Evolutionary conservation across 495 filamentous ascomycete genomes (phyloP).

Genomic region (Amorphotheca resinae): DNA sequence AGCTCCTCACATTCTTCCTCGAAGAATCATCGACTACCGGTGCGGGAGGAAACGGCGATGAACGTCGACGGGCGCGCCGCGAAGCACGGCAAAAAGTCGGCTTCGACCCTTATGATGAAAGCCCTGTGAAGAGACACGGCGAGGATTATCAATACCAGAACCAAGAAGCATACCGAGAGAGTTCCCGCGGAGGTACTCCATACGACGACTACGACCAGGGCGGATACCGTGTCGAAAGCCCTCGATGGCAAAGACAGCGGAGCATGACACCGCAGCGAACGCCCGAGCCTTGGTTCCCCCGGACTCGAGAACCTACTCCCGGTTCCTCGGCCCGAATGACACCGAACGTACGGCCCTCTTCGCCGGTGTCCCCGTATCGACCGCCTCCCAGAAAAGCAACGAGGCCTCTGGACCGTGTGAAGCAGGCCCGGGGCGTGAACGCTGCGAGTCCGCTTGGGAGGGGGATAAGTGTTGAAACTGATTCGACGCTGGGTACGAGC

Average conservation of each 20-base stretch:
- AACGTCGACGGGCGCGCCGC: slow-evolving; percentile 53
- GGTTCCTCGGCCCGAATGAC: not conserved
- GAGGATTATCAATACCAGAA: slow-evolving; percentile 18
- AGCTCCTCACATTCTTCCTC: slow-evolving; percentile 89
- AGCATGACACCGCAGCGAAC: slow-evolving; percentile 11
- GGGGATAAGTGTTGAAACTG: slow-evolving; percentile 8
- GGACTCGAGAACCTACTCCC: slow-evolving; percentile 7
- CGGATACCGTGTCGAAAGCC: not conserved
- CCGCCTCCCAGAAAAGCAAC: slow-evolving; percentile 4
- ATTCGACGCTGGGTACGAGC: not conserved
- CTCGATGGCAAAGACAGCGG: not conserved
- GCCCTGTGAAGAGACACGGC: slow-evolving; percentile 15
- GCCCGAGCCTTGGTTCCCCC: slow-evolving; percentile 14
- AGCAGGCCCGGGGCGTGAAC: not conserved
- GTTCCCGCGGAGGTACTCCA: slow-evolving; percentile 7
- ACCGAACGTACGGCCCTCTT: slow-evolving; percentile 2
- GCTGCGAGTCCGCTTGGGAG: slow-evolving; percentile 18
- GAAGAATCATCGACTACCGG: slow-evolving; percentile 64
- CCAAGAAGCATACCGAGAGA: slow-evolving; percentile 1
- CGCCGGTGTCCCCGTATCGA: slow-evolving; percentile 10
- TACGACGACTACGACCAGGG: slow-evolving; percentile 3
- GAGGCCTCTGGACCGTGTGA: slow-evolving; percentile 12
- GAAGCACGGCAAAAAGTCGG: slow-evolving; percentile 71
- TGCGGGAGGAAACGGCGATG: slow-evolving; percentile 57
- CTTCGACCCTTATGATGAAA: slow-evolving; percentile 58